These are phyloP conservation scores for Fraxinus quadrangulata DNA, from an alignment of 257 asterid species.

Conservation along the genomic window DNA sequence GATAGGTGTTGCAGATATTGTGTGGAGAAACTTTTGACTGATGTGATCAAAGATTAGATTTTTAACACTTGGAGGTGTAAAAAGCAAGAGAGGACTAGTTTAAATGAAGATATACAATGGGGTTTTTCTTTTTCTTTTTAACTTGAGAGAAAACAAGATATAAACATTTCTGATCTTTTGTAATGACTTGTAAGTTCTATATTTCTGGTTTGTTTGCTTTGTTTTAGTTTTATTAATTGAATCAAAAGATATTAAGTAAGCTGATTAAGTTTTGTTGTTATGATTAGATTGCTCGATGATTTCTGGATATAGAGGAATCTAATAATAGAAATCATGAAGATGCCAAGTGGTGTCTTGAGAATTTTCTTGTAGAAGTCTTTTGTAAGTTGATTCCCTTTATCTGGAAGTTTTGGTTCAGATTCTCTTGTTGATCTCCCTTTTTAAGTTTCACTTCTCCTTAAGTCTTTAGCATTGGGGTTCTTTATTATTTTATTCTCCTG, in stretches of 20 bases:
- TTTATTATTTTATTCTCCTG: constrained; percentile 14
- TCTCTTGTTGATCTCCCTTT: constrained; percentile 17
- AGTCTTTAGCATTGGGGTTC: constrained; percentile 12
- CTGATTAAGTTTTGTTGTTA: not conserved
- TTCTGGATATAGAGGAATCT: constrained; percentile 25
- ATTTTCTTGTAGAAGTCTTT: constrained; percentile 26
- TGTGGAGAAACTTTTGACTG: constrained; percentile 14
- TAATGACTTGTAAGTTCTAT: constrained; percentile 6
- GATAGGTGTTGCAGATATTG: constrained; percentile 12
- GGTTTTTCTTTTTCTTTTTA: not conserved
- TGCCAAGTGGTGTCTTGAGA: constrained; percentile 24
- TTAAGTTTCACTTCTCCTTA: not conserved
- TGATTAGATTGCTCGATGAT: constrained; percentile 24
- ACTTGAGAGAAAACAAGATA: not conserved
- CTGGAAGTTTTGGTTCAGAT: constrained; percentile 32
- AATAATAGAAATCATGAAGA: constrained; percentile 20
- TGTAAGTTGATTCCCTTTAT: constrained; percentile 26
- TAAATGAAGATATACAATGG: constrained; percentile 16
- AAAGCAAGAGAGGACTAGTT: not conserved
- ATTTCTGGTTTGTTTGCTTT: not conserved
- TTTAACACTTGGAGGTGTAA: constrained; percentile 27
- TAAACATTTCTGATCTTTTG: constrained; percentile 4
- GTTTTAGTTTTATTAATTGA: not conserved
- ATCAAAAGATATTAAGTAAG: not conserved
- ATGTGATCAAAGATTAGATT: constrained; percentile 23